Evolutionary conservation across 2,329 filamentous ascomycete species (phyloP).

Genomic region (Amesomyces nigricolor): DNA sequence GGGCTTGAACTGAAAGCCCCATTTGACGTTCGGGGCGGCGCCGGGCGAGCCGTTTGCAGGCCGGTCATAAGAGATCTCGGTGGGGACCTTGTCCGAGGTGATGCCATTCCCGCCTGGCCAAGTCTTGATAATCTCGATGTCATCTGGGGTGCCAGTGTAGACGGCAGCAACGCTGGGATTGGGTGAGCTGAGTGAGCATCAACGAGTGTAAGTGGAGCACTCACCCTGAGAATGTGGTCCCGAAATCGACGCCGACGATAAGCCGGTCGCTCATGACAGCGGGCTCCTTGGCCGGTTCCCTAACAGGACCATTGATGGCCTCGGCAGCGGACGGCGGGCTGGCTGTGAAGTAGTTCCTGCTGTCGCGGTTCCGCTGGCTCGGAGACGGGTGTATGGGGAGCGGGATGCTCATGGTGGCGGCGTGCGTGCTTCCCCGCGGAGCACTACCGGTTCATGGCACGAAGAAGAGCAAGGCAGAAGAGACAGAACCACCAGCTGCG

Average conservation of each 20-base stretch:
- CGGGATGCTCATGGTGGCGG: slow-evolving; percentile 43
- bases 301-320: slow-evolving; percentile 56
- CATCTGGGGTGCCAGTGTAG: slow-evolving; percentile 70
- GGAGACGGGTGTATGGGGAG: slow-evolving; percentile 45
- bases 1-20: slow-evolving; percentile 78
- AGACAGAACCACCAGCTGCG: neutral
- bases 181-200: neutral
- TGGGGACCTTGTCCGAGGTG: slow-evolving; percentile 83
- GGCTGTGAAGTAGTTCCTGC: slow-evolving; percentile 50
- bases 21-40: slow-evolving; percentile 54
- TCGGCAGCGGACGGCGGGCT: slow-evolving; percentile 51
- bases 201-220: slow-evolving; percentile 23
- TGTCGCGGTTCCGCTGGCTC: slow-evolving; percentile 49
- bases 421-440: neutral
- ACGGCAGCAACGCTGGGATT: slow-evolving; percentile 58
- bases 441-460: slow-evolving; percentile 9
- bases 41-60: slow-evolving; percentile 35
- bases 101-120: slow-evolving; percentile 82
- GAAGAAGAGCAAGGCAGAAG: neutral
- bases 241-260: slow-evolving; percentile 77
- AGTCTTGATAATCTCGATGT: slow-evolving; percentile 76
- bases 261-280: slow-evolving; percentile 54
- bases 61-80: slow-evolving; percentile 63
- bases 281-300: slow-evolving; percentile 50
- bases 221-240: slow-evolving; percentile 76